These are phyloP conservation scores for Mallotus nudiflorus DNA, from an alignment of 345 rosid genomes.

Conservation along the genomic window DNA sequence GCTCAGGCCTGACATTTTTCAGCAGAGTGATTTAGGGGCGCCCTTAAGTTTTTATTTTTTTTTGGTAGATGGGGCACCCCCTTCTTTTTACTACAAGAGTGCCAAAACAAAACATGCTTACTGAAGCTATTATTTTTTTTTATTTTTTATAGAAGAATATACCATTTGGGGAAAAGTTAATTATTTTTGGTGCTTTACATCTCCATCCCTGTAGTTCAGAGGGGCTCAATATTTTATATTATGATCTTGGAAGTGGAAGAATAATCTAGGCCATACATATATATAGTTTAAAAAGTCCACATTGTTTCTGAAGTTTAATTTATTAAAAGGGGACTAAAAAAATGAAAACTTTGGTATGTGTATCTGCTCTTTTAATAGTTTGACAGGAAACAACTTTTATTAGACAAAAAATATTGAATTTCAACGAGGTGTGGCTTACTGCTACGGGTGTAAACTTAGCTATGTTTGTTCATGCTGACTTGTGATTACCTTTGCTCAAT, in stretches of 20 bases:
- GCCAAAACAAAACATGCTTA: conserved; percentile 5
- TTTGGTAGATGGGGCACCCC: background rate
- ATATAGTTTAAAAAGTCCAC: too few relatives aligned
- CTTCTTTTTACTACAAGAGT: background rate
- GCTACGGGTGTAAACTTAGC: too few relatives aligned
- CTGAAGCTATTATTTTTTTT: background rate
- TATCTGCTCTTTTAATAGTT: background rate
- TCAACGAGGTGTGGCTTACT: too few relatives aligned
- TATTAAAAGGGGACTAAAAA: background rate
- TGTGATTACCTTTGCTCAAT: background rate
- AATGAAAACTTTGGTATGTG: background rate
- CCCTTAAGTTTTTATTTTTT: conserved; percentile 2
- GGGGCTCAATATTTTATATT: background rate
- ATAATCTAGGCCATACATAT: background rate
- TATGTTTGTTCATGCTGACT: background rate
- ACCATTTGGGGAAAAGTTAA: background rate
- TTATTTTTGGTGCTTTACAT: background rate
- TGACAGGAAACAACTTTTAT: too few relatives aligned
- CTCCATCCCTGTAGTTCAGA: background rate
- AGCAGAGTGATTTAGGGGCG: background rate
- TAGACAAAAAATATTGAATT: too few relatives aligned
- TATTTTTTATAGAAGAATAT: background rate
- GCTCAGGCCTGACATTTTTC: background rate
- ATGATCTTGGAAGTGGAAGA: background rate
- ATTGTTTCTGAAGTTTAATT: background rate